Conservation (phyloP, 352 stramenopile genomes). For the Aphanomyces stellatus region DNA sequence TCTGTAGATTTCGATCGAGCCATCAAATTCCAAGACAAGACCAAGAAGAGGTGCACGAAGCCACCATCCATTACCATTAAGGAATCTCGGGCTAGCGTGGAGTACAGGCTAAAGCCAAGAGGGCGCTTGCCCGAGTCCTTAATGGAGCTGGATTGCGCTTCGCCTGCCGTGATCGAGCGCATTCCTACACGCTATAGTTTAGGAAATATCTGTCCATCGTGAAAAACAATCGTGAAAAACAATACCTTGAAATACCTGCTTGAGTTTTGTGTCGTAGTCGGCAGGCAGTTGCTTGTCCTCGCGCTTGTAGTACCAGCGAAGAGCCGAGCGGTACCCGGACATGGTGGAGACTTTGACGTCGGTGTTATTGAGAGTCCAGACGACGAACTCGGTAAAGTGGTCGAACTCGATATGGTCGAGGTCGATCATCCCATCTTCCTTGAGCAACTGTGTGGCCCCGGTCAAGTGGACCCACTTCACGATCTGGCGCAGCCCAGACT, state of each 20-base stretch:
- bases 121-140: background rate
- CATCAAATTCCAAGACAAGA: background rate
- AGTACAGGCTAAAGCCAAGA: background rate
- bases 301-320: background rate
- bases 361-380: background rate
- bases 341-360: background rate
- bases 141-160: background rate
- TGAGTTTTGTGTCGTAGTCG: background rate
- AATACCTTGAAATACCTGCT: background rate
- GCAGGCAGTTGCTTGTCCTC: background rate
- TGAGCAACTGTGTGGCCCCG: background rate
- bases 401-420: background rate
- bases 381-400: constrained; percentile 1
- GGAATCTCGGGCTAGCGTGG: background rate
- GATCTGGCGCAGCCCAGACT: background rate
- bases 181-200: no score
- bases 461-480: background rate
- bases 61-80: background rate
- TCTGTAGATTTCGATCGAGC: background rate
- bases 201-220: no score
- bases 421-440: constrained; percentile 1
- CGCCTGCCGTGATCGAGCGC: background rate
- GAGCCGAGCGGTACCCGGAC: background rate
- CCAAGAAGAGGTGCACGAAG: background rate
- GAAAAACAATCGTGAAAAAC: no score